Conservation (phyloP, 306 rosid species). For the Medicago lupulina region DNA sequence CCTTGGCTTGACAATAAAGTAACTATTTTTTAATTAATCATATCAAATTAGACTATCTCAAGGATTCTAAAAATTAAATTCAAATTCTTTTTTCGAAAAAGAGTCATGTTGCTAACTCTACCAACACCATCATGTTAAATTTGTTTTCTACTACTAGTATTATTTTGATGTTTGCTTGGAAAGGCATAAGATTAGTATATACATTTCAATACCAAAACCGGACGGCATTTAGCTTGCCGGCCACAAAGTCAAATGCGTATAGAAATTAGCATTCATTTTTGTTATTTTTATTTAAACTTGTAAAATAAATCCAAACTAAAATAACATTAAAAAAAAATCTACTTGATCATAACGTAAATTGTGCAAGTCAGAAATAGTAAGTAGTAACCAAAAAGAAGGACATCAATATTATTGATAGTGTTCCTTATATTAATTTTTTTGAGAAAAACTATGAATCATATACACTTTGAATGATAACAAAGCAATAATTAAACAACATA, state of each 20-base stretch:
- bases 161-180: too few species aligned
- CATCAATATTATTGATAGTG: neutral
- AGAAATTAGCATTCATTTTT: constrained; percentile 35
- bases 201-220: neutral
- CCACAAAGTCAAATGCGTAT: constrained; percentile 38
- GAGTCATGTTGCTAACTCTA: too few species aligned
- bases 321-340: neutral
- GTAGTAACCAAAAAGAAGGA: neutral
- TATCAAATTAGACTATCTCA: too few species aligned
- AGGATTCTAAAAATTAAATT: too few species aligned
- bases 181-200: neutral
- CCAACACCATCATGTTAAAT: too few species aligned
- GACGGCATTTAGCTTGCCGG: constrained; percentile 2
- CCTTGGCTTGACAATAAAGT: too few species aligned
- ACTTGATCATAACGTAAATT: neutral
- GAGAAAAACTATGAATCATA: neutral
- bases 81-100: too few species aligned
- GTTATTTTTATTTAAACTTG: neutral
- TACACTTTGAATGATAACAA: neutral
- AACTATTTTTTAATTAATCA: too few species aligned
- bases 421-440: neutral
- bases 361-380: neutral
- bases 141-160: too few species aligned
- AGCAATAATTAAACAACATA: neutral
- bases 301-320: neutral